These are phyloP conservation scores for Stagonosporopsis chrysanthemi DNA, from an alignment of 2,329 filamentous ascomycete genomes.

Conservation along the genomic window DNA sequence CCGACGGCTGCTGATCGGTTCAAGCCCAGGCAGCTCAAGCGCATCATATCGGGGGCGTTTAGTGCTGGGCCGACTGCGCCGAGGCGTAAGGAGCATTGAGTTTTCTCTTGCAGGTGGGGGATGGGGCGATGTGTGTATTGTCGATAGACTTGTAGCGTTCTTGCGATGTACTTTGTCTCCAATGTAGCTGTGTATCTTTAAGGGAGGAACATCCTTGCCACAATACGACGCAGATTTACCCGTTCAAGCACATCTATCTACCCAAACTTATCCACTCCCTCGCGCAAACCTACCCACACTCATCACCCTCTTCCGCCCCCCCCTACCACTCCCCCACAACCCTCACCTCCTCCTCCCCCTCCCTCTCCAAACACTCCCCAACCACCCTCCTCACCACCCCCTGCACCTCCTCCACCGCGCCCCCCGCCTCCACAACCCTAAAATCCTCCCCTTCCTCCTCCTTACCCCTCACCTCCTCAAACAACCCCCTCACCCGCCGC, in stretches of 20 bases:
- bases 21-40: conserved; percentile 27
- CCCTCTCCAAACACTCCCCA: conserved; percentile 31
- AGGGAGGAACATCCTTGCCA: not conserved
- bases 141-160: conserved; percentile 1
- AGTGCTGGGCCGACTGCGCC: conserved; percentile 30
- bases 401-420: conserved; percentile 60
- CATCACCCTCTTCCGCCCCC: not conserved
- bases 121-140: not conserved
- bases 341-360: conserved; percentile 26
- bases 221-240: not conserved
- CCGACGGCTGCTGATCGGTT: conserved; percentile 20
- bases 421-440: conserved; percentile 63
- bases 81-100: conserved; percentile 14
- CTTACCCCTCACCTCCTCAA: conserved; percentile 63
- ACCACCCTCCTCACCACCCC: conserved; percentile 39
- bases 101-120: not conserved
- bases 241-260: no score
- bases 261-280: no score
- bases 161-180: not conserved
- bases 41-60: conserved; percentile 34
- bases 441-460: conserved; percentile 61
- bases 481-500: conserved; percentile 76
- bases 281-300: no score
- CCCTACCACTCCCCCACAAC: conserved; percentile 42
- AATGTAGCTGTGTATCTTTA: not conserved